Percentiles rank a stretch among this genome's conserved stretches.
Conservation (phyloP, 176 grass and related monocot species). For the Phragmites australis region DNA sequence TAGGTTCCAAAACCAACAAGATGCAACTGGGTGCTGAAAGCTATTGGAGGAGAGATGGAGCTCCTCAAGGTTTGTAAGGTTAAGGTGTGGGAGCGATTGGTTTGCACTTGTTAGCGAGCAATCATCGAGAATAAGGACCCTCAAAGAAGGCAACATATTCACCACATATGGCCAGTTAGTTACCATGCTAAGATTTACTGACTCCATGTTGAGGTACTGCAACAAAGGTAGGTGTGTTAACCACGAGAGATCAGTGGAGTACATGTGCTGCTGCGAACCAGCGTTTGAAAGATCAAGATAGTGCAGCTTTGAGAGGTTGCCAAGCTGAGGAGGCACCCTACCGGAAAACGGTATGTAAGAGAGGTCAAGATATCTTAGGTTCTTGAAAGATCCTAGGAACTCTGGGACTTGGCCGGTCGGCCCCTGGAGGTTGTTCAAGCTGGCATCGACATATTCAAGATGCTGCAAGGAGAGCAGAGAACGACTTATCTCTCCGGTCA, state of each 20-base stretch:
- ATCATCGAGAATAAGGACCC: neutral
- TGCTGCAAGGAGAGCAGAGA: neutral
- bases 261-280: too few species aligned
- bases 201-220: neutral
- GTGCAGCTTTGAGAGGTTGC: slow-evolving; percentile 9
- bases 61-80: neutral
- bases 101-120: neutral
- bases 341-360: neutral
- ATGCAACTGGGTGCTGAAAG: neutral
- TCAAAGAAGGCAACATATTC: neutral
- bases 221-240: neutral
- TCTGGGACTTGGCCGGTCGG: neutral
- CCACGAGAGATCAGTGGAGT: neutral
- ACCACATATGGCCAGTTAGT: neutral
- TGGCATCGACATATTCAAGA: slow-evolving; percentile 4
- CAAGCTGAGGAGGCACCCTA: slow-evolving; percentile 2
- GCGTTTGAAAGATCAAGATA: neutral
- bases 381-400: neutral
- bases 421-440: neutral
- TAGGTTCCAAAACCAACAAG: slow-evolving; percentile 43
- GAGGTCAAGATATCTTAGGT: slow-evolving; percentile 16
- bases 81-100: neutral
- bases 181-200: neutral
- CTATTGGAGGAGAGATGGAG: neutral
- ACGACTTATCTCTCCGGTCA: slow-evolving; percentile 25